Percentiles rank a stretch among this genome's conserved stretches.
These are phyloP conservation scores for Arctium minus DNA, from an alignment of 129 eudicot species.

Conservation along the genomic window DNA sequence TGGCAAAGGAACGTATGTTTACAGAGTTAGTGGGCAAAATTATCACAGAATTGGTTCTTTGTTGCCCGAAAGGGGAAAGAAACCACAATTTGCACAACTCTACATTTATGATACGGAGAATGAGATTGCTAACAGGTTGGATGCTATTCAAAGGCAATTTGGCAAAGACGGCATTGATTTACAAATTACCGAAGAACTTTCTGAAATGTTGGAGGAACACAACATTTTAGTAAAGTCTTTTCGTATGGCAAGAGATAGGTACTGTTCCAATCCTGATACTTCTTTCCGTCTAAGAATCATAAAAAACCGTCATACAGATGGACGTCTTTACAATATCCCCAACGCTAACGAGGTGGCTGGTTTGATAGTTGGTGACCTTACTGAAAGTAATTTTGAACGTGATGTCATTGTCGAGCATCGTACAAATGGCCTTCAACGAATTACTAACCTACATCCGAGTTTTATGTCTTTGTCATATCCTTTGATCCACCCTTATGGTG, in stretches of 20 bases:
- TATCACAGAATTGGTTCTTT: slow-evolving; percentile 22
- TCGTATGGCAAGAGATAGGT: slow-evolving; percentile 1
- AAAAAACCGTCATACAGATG: background rate
- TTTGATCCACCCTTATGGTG: slow-evolving; percentile 5
- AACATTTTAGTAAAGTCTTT: slow-evolving; percentile 11
- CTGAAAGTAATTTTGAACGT: background rate
- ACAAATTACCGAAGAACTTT: background rate
- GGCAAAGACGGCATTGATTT: background rate
- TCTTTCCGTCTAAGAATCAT: background rate
- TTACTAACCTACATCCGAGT: slow-evolving; percentile 7
- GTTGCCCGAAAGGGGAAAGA: background rate
- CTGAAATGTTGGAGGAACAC: background rate
- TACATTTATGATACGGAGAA: slow-evolving; percentile 16
- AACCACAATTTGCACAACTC: slow-evolving; percentile 14
- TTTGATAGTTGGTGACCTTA: slow-evolving; percentile 4
- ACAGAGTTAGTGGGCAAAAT: slow-evolving; percentile 1
- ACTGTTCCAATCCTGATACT: background rate
- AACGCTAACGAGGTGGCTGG: background rate
- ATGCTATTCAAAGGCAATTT: background rate
- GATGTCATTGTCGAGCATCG: slow-evolving; percentile 13
- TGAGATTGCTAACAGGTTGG: slow-evolving; percentile 7
- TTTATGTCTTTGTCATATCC: slow-evolving; percentile 23
- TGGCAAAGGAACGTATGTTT: slow-evolving; percentile 2
- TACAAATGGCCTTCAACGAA: background rate
- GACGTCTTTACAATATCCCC: background rate